These are phyloP conservation scores for Arthrinium puccinioides DNA, from an alignment of 2,329 filamentous ascomycete genomes.

Conservation along the genomic window DNA sequence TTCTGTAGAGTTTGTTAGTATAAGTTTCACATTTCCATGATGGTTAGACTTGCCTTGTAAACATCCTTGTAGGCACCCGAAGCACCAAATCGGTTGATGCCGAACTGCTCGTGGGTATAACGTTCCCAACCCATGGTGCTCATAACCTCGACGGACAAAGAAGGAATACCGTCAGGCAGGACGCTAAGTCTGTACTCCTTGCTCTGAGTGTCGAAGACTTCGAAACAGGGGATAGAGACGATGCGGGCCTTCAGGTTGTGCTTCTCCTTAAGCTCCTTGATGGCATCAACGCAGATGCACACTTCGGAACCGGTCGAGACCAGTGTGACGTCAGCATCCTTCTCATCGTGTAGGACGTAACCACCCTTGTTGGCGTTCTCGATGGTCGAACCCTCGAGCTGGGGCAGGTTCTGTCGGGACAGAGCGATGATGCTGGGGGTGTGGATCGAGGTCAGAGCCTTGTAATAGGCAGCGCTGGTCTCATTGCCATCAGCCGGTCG, in stretches of 20 bases:
- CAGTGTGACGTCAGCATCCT: slow-evolving; percentile 79
- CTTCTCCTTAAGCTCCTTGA: slow-evolving; percentile 84
- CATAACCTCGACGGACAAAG: slow-evolving; percentile 93
- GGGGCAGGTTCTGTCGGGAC: slow-evolving; percentile 95
- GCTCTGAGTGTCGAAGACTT: slow-evolving; percentile 88
- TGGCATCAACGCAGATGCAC: slow-evolving; percentile 84
- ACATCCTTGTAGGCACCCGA: slow-evolving; percentile 97
- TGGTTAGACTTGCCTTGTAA: slow-evolving; percentile 62
- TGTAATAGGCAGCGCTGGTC: slow-evolving; percentile 95
- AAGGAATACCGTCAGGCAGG: slow-evolving; percentile 88
- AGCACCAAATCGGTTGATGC: slow-evolving; percentile 97
- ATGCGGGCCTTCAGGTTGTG: slow-evolving; percentile 82
- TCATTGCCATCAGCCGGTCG: slow-evolving; percentile 97
- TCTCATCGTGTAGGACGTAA: slow-evolving; percentile 80
- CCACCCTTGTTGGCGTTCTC: slow-evolving; percentile 90
- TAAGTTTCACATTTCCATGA: slow-evolving; percentile 1
- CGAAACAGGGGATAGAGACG: slow-evolving; percentile 92
- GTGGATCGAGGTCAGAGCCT: slow-evolving; percentile 80
- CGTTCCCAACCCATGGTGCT: slow-evolving; percentile 97
- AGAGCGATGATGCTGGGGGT: slow-evolving; percentile 92
- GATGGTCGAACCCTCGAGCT: slow-evolving; percentile 89
- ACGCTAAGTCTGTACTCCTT: slow-evolving; percentile 94
- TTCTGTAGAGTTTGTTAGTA: slow-evolving; percentile 55
- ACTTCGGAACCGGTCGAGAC: slow-evolving; percentile 97
- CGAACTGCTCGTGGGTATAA: slow-evolving; percentile 99